Conservation (phyloP, 306 rosid species). For the Citrullus colocynthis region DNA sequence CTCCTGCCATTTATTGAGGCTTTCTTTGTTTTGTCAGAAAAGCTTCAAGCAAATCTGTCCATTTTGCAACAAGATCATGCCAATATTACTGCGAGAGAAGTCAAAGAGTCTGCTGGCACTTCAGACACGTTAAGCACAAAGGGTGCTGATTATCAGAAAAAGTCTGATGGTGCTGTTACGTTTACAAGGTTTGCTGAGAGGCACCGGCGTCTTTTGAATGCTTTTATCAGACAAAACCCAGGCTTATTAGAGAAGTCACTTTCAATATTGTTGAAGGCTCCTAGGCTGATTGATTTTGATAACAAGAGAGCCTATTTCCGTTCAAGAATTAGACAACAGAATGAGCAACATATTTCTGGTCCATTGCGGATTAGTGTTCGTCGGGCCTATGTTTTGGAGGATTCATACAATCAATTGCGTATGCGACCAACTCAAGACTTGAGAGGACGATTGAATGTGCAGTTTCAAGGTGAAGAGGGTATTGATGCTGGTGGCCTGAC, state of each 20-base stretch:
- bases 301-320: conserved; percentile 92
- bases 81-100: conserved; percentile 78
- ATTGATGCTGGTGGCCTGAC: conserved; percentile 99
- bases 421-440: conserved; percentile 88
- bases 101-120: conserved; percentile 70
- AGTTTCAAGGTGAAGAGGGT: conserved; percentile 99
- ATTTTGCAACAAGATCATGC: conserved; percentile 50
- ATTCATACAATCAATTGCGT: conserved; percentile 88
- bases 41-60: conserved; percentile 67
- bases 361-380: conserved; percentile 85
- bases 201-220: conserved; percentile 92
- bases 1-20: conserved; percentile 95
- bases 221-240: conserved; percentile 93
- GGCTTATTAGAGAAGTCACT: conserved; percentile 90
- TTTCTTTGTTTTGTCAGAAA: conserved; percentile 93
- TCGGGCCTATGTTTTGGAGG: conserved; percentile 95
- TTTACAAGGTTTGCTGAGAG: conserved; percentile 89
- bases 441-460: conserved; percentile 85
- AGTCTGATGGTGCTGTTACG: conserved; percentile 62
- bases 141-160: conserved; percentile 50
- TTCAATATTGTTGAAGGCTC: conserved; percentile 92
- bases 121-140: conserved; percentile 32
- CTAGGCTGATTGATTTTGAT: conserved; percentile 92
- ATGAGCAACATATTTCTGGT: conserved; percentile 83
- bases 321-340: conserved; percentile 92